Percentiles rank a stretch among this genome's conserved stretches.
These are phyloP conservation scores for Paraphoma sp. DNA, from an alignment of 2,329 filamentous ascomycete species.

Conservation along the genomic window DNA sequence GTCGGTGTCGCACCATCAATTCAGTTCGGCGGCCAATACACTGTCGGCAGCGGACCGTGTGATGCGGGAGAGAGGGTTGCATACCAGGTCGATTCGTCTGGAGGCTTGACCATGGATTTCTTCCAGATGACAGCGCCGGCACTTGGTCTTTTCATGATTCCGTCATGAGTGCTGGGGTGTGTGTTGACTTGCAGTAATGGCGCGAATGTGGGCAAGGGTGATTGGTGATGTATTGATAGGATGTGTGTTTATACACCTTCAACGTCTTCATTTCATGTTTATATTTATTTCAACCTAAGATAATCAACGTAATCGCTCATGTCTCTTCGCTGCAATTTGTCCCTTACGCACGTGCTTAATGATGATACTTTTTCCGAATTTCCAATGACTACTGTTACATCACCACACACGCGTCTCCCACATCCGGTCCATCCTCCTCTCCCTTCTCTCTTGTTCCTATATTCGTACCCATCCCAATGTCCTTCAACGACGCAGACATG, in stretches of 20 bases:
- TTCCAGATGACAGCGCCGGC: constrained; percentile 34
- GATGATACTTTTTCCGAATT: background rate
- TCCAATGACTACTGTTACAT: constrained; percentile 11
- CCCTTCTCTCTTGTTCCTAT: background rate
- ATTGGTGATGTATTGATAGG: background rate
- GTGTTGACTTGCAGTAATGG: background rate
- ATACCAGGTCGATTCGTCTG: constrained; percentile 30
- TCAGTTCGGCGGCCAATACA: constrained; percentile 23
- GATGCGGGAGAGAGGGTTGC: constrained; percentile 29
- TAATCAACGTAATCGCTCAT: background rate
- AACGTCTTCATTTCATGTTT: background rate
- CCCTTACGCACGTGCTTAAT: too few relatives aligned
- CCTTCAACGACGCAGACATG: background rate
- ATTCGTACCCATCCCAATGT: background rate
- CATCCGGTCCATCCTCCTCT: constrained; percentile 15
- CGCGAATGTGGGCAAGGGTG: background rate
- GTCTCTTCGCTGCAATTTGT: too few relatives aligned
- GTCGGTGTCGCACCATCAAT: constrained; percentile 23
- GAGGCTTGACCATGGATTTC: constrained; percentile 32
- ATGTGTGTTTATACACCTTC: background rate
- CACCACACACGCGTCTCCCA: constrained; percentile 27
- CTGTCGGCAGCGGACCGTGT: constrained; percentile 30
- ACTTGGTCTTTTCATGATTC: constrained; percentile 31
- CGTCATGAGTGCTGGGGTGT: background rate
- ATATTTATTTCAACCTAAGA: background rate